A percentile compares a stretch with the other conserved stretches of the same genome.
Evolutionary conservation across 2,329 filamentous ascomycete genomes (phyloP).

Genomic region (Aspergillaceae sp.): DNA sequence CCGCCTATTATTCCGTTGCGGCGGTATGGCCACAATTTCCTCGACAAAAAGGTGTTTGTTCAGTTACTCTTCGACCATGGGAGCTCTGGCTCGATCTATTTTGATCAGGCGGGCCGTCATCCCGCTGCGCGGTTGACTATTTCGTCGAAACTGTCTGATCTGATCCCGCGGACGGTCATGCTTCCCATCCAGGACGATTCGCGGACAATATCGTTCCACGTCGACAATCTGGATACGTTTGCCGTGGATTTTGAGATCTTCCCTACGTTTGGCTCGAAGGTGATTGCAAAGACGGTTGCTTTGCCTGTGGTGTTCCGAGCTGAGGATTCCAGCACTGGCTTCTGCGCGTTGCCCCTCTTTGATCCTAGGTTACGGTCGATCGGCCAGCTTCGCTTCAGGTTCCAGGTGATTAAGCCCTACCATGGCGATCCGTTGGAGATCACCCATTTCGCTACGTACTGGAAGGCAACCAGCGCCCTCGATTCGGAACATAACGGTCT

Average conservation of each 20-base stretch:
- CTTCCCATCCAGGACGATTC: conserved; percentile 95
- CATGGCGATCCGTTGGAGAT: conserved; percentile 87
- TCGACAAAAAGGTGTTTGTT: conserved; percentile 94
- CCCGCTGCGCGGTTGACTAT: conserved; percentile 91
- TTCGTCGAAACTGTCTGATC: conserved; percentile 88
- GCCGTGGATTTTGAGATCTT: conserved; percentile 96
- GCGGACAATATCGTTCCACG: conserved; percentile 86
- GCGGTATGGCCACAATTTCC: conserved; percentile 94
- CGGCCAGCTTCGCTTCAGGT: conserved; percentile 87
- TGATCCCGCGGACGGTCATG: conserved; percentile 93
- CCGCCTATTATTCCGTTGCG: conserved; percentile 92
- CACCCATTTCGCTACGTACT: conserved; percentile 96
- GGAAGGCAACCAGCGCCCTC: conserved; percentile 94
- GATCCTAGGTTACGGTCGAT: conserved; percentile 87
- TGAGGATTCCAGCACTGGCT: conserved; percentile 63
- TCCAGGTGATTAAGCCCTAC: conserved; percentile 95
- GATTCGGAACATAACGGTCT: conserved; percentile 78
- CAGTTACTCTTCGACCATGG: conserved; percentile 80
- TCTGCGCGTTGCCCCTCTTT: conserved; percentile 80
- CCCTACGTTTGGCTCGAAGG: conserved; percentile 92
- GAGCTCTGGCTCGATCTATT: conserved; percentile 63
- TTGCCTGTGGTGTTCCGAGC: conserved; percentile 78
- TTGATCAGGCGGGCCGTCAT: conserved; percentile 95
- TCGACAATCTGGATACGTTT: conserved; percentile 87
- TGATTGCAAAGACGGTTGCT: conserved; percentile 92